Percentiles rank a stretch among this genome's conserved stretches.
phyloP scores from a whole-genome alignment of 2,329 filamentous ascomycete genomes.

The Xylaria sp. region DNA sequence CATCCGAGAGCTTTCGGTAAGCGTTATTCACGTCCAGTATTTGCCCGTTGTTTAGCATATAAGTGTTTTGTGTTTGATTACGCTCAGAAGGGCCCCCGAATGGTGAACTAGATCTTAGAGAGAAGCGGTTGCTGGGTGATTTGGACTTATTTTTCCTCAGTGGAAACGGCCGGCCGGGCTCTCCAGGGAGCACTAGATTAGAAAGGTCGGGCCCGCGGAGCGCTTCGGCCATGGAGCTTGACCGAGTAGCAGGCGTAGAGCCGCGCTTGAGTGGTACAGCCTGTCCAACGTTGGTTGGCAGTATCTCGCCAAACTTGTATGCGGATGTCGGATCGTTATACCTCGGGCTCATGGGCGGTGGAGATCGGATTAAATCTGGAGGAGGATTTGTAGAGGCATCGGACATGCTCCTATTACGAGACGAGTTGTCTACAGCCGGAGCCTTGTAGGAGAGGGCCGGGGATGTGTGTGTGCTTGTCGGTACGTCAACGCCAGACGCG shows the following conservation, averaged over 20 bases:
- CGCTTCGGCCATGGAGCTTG: conserved; percentile 54
- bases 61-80: conserved; percentile 40
- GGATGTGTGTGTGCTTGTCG: conserved; percentile 50
- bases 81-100: conserved; percentile 42
- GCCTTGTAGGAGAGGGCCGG: conserved; percentile 46
- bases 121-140: conserved; percentile 55
- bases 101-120: conserved; percentile 53
- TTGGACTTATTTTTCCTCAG: conserved; percentile 52
- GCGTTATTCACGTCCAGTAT: conserved; percentile 69
- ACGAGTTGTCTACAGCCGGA: conserved; percentile 33
- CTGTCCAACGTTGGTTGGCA: conserved; percentile 54
- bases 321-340: conserved; percentile 50
- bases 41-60: conserved; percentile 62
- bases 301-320: conserved; percentile 65
- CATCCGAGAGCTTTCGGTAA: conserved; percentile 73
- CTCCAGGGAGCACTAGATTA: conserved; percentile 52
- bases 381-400: conserved; percentile 53
- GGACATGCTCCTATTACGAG: conserved; percentile 56
- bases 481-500: conserved; percentile 35
- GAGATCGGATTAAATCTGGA: conserved; percentile 48
- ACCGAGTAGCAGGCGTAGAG: conserved; percentile 33
- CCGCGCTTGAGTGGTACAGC: conserved; percentile 47
- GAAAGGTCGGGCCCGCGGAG: conserved; percentile 56
- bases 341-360: conserved; percentile 22
- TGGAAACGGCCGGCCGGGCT: conserved; percentile 46